Evolutionary conservation across 2,329 filamentous ascomycete genomes (phyloP), one percentile per base, ranked within the genome.

Genomic region (Tolypocladium endophyticum): DNA sequence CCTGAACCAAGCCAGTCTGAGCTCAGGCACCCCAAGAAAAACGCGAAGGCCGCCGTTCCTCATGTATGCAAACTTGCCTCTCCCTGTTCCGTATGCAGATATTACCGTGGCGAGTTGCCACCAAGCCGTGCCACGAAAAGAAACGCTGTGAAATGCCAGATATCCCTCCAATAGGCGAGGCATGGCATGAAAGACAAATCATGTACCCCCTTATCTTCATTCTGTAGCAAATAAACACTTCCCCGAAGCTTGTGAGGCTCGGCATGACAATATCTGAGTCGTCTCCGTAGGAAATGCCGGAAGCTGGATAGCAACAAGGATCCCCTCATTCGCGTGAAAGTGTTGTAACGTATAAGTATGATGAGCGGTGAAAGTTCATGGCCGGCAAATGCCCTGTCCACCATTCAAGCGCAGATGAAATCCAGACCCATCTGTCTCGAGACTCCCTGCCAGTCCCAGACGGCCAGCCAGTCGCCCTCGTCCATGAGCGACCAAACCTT

Each of bases 401-500:
- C 30, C 25, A 4, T 7, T 73, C 63, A 76, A 30, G 74, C 70
- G 68, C 81, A 83, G 3, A 84, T 73, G 64, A 86, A 85, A 69
- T 85, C 80, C 41, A 86, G 74, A 0, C 74, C 77, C 70, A 85
- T 77, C 9, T 73, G 67, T 58, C 75, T 71, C 1, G 83, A 83
- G 35, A 86, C 76, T 4, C 74, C 73, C 62, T 86, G 83, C 84
- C 84, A 87, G 68, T 87, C 85, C 85, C 85, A 87, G 9, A 81
- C 82, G 23, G 77, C 76, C 33, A 75, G 65, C 79, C 82, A 86
- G 56, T 86, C 81, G 25, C 79, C 81, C 12, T 71, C 69, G 33
- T 80, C 81, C 82, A 87, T 86, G 28, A 82, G 74, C 28, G 74
- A 70, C 84, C 84, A 87, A 3, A 87, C 74, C 64, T 81, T 79